Percentiles rank a stretch among this genome's conserved stretches.
phyloP scores from a whole-genome alignment of 2,329 filamentous ascomycete genomes.

The Fonsecaea monophora region DNA sequence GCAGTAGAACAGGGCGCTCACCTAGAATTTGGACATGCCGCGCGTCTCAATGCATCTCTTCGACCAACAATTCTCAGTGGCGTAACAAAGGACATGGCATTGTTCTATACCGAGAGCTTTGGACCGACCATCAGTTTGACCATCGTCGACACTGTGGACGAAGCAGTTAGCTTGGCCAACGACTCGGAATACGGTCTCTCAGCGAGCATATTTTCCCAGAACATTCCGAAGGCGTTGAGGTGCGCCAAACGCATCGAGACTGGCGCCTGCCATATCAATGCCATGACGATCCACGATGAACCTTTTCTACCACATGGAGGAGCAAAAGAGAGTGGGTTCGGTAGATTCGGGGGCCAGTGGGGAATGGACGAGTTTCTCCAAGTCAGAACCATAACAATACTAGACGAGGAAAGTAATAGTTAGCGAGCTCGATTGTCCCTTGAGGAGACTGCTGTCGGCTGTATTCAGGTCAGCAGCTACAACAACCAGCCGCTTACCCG shows the following conservation, averaged over 20 bases:
- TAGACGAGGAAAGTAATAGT: constrained; percentile 41
- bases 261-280: constrained; percentile 67
- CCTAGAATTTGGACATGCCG: constrained; percentile 51
- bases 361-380: constrained; percentile 68
- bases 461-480: not conserved
- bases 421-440: not conserved
- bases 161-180: constrained; percentile 48
- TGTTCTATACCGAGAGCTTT: constrained; percentile 62
- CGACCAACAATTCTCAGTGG: constrained; percentile 65
- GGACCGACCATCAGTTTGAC: constrained; percentile 50
- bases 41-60: constrained; percentile 42
- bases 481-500: not conserved
- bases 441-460: not conserved
- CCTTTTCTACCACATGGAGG: constrained; percentile 67
- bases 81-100: constrained; percentile 64
- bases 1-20: constrained; percentile 65
- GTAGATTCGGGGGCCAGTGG: constrained; percentile 61
- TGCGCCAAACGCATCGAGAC: constrained; percentile 63
- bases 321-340: constrained; percentile 75
- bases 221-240: constrained; percentile 53
- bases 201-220: constrained; percentile 50
- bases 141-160: constrained; percentile 48
- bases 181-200: constrained; percentile 51
- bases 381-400: constrained; percentile 59
- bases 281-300: constrained; percentile 48